Evolutionary conservation across 2,329 filamentous ascomycete species (phyloP).

Genomic region (Fusarium solani-melongenae): DNA sequence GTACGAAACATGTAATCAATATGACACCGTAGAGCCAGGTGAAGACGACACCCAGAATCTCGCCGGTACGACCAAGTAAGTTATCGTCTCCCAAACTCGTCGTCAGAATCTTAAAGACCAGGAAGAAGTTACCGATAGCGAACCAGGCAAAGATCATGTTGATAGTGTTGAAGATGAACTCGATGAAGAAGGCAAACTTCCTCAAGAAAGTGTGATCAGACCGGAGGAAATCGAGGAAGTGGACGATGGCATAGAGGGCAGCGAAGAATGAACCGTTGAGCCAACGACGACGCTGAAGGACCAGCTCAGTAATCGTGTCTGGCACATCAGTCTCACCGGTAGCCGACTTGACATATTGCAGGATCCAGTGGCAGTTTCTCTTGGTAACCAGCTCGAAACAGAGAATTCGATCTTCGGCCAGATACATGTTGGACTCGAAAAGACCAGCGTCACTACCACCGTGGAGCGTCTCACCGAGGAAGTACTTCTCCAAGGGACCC

Average conservation of each 20-base stretch:
- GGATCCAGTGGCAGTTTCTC: conserved; percentile 95
- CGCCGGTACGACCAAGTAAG: conserved; percentile 81
- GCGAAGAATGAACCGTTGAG: conserved; percentile 99
- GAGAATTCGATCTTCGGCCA: conserved; percentile 97
- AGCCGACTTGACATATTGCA: conserved; percentile 98
- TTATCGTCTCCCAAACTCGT: conserved; percentile 77
- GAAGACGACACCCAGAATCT: conserved; percentile 87
- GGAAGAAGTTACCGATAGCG: conserved; percentile 97
- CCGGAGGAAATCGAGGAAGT: conserved; percentile 96
- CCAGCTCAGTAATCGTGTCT: conserved; percentile 91
- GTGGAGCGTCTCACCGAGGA: conserved; percentile 95
- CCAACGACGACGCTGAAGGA: conserved; percentile 96
- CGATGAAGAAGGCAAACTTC: conserved; percentile 89
- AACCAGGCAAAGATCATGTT: conserved; percentile 99
- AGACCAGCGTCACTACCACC: conserved; percentile 91
- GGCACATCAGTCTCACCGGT: conserved; percentile 98
- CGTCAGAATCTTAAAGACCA: conserved; percentile 97
- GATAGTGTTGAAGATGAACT: conserved; percentile 93
- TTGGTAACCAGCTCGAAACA: conserved; percentile 99
- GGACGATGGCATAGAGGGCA: conserved; percentile 91
- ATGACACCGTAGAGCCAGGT: conserved; percentile 96
- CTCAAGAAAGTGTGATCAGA: conserved; percentile 89
- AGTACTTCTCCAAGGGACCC: conserved; percentile 95
- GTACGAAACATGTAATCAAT: conserved; percentile 92
- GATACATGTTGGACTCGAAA: conserved; percentile 99